Evolutionary conservation across 2,329 filamentous ascomycete genomes (phyloP).

Genomic region (Fusarium drepaniforme): DNA sequence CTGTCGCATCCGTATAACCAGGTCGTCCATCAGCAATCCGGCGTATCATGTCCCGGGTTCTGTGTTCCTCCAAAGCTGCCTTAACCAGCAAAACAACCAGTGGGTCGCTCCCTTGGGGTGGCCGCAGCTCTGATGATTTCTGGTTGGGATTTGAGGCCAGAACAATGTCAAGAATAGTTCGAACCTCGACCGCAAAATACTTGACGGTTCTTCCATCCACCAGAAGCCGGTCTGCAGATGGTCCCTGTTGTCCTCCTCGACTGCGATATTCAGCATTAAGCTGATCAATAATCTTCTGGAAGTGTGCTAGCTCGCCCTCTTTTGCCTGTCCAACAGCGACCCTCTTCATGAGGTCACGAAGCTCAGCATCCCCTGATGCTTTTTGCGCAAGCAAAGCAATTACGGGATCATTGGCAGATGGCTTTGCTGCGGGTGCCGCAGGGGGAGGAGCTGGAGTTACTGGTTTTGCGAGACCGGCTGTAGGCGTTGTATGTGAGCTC

Average conservation of each 20-base stretch:
- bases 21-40: constrained; percentile 66
- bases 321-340: constrained; percentile 82
- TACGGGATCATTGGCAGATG: constrained; percentile 73
- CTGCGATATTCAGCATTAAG: constrained; percentile 72
- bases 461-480: constrained; percentile 31
- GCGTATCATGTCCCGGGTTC: constrained; percentile 63
- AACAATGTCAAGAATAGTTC: constrained; percentile 69
- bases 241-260: constrained; percentile 63
- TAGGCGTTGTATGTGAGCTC: constrained; percentile 30
- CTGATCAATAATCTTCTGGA: constrained; percentile 85
- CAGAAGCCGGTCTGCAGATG: constrained; percentile 66
- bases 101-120: constrained; percentile 66
- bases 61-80: constrained; percentile 65
- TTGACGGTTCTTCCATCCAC: constrained; percentile 69
- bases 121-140: constrained; percentile 63
- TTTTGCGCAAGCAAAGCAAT: constrained; percentile 83
- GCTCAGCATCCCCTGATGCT: constrained; percentile 77
- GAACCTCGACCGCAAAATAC: constrained; percentile 71
- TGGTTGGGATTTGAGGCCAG: constrained; percentile 69
- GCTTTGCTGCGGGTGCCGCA: constrained; percentile 37
- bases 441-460: constrained; percentile 26
- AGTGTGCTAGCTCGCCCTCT: constrained; percentile 77
- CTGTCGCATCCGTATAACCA: constrained; percentile 64
- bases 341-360: constrained; percentile 85
- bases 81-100: constrained; percentile 69